Evolutionary conservation across 108 stramenopile species (phyloP), one percentile per base, ranked within the genome.

Genomic region (Cylindrotheca fusiformis): DNA sequence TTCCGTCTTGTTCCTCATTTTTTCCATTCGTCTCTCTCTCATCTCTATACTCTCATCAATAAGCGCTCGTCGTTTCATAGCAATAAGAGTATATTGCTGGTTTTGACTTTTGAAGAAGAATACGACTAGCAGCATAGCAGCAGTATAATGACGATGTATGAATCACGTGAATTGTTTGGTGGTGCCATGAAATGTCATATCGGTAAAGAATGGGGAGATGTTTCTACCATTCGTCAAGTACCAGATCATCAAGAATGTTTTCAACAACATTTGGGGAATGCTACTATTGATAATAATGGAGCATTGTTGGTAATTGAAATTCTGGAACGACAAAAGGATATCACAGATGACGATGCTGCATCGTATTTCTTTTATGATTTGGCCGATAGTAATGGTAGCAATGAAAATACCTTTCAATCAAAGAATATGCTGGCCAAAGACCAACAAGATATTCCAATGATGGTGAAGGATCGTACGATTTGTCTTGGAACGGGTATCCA

Each of bases 241-340:
- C 90, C 90, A 12, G 84, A 86, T 58, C 76, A 88, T 53, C 90
- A 91, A 74, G 90, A 91, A 71, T 83, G 84, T 19, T 86, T 70
- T 47, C 79, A 85, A 57, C n/a, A n/a, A n/a, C n/a, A n/a, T n/a
- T n/a, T n/a, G n/a, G n/a, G n/a, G n/a, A n/a, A n/a, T n/a, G n/a
- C n/a, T n/a, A n/a, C n/a, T n/a, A n/a, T n/a, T n/a, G 83, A 83
- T 14, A 72, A 67, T 53, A 68, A 59, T 46, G 80, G 76, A 17
- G 63, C 51, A 8, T 54, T 82, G 20, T n/a, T 87, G 14, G 77
- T 91, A 2, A 32, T 91, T 23, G 90, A 91, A 71, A 76, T 87
- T 14, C 58, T 91, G 6, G 79, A 86, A 47, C 41, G 68, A 24
- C 80, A 88, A 63, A 32, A 23, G 17, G 52, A 70, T 0, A 52